Percentiles rank a stretch among this genome's conserved stretches.
These are phyloP conservation scores for Gentiana straminea DNA, from an alignment of 257 asterid species.

Conservation along the genomic window DNA sequence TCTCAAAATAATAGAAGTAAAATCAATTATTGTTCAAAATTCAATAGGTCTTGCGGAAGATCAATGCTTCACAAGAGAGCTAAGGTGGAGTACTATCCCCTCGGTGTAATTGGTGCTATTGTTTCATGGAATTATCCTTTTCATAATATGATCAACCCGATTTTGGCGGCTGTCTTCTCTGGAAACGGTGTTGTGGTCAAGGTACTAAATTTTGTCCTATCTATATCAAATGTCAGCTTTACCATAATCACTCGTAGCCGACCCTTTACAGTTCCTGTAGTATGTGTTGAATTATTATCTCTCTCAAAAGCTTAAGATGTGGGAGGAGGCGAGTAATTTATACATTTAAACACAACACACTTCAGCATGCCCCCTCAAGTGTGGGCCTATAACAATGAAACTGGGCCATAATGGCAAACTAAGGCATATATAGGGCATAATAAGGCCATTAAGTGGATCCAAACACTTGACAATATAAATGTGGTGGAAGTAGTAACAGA, in stretches of 20 bases:
- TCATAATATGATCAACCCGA: slow-evolving; percentile 96
- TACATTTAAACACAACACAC: too few relatives aligned
- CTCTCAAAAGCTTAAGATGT: neutral
- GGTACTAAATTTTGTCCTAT: slow-evolving; percentile 29
- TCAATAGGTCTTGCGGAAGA: slow-evolving; percentile 75
- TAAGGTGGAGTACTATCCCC: slow-evolving; percentile 90
- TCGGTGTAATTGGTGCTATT: slow-evolving; percentile 95
- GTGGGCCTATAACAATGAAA: too few relatives aligned
- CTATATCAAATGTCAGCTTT: slow-evolving; percentile 1
- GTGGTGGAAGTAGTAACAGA: too few relatives aligned
- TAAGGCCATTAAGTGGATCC: too few relatives aligned
- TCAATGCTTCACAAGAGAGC: slow-evolving; percentile 97
- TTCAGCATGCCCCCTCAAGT: too few relatives aligned
- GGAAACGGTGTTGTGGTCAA: slow-evolving; percentile 94
- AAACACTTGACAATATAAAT: too few relatives aligned
- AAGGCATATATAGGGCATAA: too few relatives aligned
- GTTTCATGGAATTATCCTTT: slow-evolving; percentile 99
- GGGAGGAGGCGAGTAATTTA: too few relatives aligned
- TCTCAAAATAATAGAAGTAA: neutral
- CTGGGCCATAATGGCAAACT: too few relatives aligned
- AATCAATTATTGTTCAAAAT: neutral
- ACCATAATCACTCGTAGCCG: neutral
- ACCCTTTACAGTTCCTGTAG: neutral
- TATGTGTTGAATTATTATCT: neutral
- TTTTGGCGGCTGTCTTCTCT: slow-evolving; percentile 96